Base-by-base conservation (phyloP, 148 eudicot genomes). In the Rhododendron williamsianum region DNA sequence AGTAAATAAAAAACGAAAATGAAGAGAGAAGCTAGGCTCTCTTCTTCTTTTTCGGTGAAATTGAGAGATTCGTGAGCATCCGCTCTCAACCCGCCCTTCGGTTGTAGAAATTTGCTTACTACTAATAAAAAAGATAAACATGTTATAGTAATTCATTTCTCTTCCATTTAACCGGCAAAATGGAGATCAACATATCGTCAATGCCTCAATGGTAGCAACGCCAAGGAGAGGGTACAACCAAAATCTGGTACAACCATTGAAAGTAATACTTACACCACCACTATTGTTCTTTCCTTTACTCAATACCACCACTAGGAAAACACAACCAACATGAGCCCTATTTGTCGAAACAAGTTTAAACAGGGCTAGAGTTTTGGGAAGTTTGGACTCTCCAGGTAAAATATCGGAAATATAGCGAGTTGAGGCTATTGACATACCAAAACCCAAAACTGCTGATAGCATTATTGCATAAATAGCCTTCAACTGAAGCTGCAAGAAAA, bases 381-480 rank as follows among this genome's bases (percentile, higher is more conserved):
- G 85, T 86, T 82, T 87, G 94, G 85, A 87, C 87, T 79, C 94
- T 91, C 98, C 98, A 92, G 46, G 85, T 85, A 79, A 83, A 93
- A 30, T 86, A 84, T 76, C 86, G 90, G 46, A 96, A 89, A 78
- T 93, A 96, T 30, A 96, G 65, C 15, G 91, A 82, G 84, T 96
- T 93, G 80, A 93, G 88, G 85, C 89, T 89, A 93, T 89, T 9
- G 98, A 87, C 41, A 90, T 80, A 16, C 92, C 93, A 52, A 94
- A 94, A 11, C 98, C 98, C 89, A 93, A 78, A 81, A 92, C 82
- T 30, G 98, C 84, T 11, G 98, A 90, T 84, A 92, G 80, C 90
- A 95, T 84, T 63, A 96, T 82, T 43, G 97, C 89, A 82, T 90
- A 93, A 27, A 94, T 67, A 81, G 92, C 90, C 86, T 84, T 84